Base-by-base conservation (phyloP, 1,139 yeast species). In the Meyerozyma sp. region DNA sequence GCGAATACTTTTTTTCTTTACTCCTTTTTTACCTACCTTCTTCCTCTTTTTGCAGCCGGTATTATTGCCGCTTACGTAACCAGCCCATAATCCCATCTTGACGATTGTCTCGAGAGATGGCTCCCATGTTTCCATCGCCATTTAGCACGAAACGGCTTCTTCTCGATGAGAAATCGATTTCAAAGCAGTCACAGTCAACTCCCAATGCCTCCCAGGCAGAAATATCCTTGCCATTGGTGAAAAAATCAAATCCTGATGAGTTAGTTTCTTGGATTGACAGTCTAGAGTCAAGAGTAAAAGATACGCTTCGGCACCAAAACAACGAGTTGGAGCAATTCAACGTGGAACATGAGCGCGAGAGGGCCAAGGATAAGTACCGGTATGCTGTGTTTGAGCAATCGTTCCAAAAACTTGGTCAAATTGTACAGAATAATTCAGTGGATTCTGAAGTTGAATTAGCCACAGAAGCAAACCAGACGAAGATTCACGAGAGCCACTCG, bases 221-320 rank as follows among this genome's bases (percentile, higher is more conserved):
- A 18, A 34, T 34, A 8, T 3, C 26, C 13, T 16, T 21, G 25
- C 37, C 37, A 2, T 2, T 20, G 5, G 26, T 21, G 5, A 18
- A 21, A 20, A 34, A 34, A 18, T 10, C 13, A 16, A 21, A 34
- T 9, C 26, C 52, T 8, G 70, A 70, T 36, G 76, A 75, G 13
- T 51, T 79, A n/a, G 62, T 76, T 8, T 56, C 63, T 20, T 81
- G 86, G 86, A 72, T 81, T 28, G 70, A 71, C 38, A 64, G 70
- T 5, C 58, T 81, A 39, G 73, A 75, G 42, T 44, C 50, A 4
- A 65, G 79, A 44, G 78, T 79, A 4, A 57, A 63, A 41, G 45
- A 56, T 2, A 66, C 76, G 5, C 56, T 77, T 25, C 59, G 65
- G 30, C 51, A 61, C 3, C 75, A 79, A 45, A 56, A 62, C 14